Conservation (phyloP, 306 rosid species). For the Nissolia schottii region DNA sequence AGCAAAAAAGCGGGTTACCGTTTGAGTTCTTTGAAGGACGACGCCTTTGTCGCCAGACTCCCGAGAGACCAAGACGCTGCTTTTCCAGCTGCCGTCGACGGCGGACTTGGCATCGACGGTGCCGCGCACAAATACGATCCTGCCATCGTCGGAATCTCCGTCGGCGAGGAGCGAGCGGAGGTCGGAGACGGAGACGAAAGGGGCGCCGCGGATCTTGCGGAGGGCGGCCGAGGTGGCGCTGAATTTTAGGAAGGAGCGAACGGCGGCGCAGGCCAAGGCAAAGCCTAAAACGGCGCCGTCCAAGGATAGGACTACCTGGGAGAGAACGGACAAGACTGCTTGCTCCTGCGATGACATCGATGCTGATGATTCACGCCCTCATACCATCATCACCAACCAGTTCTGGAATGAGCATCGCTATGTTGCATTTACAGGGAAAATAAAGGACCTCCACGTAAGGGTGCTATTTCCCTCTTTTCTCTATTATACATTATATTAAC, state of each 20-base stretch:
- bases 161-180: constrained; percentile 58
- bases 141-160: background rate
- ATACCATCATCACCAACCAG: background rate
- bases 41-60: constrained; percentile 78
- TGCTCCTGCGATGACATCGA: constrained; percentile 76
- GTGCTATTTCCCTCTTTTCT: too few species aligned
- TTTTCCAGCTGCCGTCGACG: constrained; percentile 54
- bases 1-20: constrained; percentile 33
- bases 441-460: too few species aligned
- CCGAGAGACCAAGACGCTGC: constrained; percentile 40
- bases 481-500: too few species aligned
- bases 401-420: too few species aligned
- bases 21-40: constrained; percentile 60
- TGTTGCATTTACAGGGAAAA: too few species aligned
- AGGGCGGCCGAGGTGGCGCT: constrained; percentile 51
- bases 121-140: constrained; percentile 66
- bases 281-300: constrained; percentile 87
- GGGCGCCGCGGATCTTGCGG: constrained; percentile 52
- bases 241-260: constrained; percentile 51
- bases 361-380: background rate
- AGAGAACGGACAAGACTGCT: constrained; percentile 59
- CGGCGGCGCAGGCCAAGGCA: constrained; percentile 63
- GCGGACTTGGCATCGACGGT: constrained; percentile 62
- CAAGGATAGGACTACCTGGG: constrained; percentile 60
- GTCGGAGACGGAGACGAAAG: constrained; percentile 61